phyloP scores from a whole-genome alignment of 371 early-diverging fungal species.

The Chytridium lagenaria region DNA sequence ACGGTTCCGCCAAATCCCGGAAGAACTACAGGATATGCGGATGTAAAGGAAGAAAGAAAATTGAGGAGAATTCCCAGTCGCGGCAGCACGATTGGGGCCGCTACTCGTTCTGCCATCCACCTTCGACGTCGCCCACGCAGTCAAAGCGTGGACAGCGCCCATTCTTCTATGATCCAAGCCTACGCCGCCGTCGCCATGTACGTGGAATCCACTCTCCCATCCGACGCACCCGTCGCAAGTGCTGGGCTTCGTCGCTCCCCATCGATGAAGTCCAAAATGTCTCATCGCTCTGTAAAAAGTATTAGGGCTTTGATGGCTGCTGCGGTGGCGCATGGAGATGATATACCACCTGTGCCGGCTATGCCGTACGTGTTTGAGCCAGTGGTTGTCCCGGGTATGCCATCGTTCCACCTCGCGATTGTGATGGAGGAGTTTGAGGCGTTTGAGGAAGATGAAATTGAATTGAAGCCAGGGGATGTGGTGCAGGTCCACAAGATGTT shows the following conservation, averaged over 20 bases:
- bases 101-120: neutral
- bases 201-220: no score
- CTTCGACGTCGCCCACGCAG: neutral
- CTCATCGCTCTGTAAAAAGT: neutral
- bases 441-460: slow-evolving; percentile 27
- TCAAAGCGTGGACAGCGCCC: slow-evolving; percentile 7
- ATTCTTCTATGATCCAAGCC: neutral
- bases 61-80: neutral
- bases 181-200: no score
- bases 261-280: neutral
- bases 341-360: neutral
- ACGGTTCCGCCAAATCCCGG: neutral
- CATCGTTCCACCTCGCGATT: slow-evolving; percentile 20
- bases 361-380: slow-evolving; percentile 13
- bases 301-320: neutral
- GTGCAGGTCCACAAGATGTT: slow-evolving; percentile 25
- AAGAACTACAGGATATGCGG: neutral
- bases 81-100: neutral
- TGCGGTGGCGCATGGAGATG: neutral
- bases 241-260: neutral
- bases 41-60: neutral
- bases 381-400: slow-evolving; percentile 8
- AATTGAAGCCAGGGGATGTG: slow-evolving; percentile 19
- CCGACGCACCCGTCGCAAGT: neutral
- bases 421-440: slow-evolving; percentile 16